These are phyloP conservation scores for Erysimum cheiri DNA, from an alignment of 441 rosid species.

Conservation along the genomic window DNA sequence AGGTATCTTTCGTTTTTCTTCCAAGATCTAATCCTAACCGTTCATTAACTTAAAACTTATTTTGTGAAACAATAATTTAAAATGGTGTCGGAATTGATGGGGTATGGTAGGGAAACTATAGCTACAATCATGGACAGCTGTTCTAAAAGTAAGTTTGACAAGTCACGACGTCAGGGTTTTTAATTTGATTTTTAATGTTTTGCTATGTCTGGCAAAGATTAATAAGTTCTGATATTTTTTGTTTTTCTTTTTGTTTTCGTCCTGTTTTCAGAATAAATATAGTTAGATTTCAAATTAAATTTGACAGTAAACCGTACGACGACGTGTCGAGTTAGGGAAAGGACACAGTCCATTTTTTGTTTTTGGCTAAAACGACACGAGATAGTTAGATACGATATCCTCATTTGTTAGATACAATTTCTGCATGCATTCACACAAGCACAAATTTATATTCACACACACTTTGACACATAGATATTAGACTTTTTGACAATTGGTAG, in stretches of 20 bases:
- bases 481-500: neutral
- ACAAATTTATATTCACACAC: neutral
- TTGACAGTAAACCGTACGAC: constrained; percentile 38
- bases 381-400: constrained; percentile 28
- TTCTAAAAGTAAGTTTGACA: constrained; percentile 47
- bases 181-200: neutral
- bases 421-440: constrained; percentile 33
- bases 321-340: constrained; percentile 48
- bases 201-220: constrained; percentile 32
- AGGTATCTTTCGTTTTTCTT: constrained; percentile 53
- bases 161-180: constrained; percentile 45
- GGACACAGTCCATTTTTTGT: constrained; percentile 28
- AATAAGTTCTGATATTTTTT: constrained; percentile 13
- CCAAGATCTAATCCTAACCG: constrained; percentile 39
- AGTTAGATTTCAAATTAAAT: constrained; percentile 33
- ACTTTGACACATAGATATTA: neutral
- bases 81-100: constrained; percentile 30
- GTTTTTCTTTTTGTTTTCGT: neutral
- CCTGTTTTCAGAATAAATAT: constrained; percentile 25
- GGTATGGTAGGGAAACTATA: constrained; percentile 36
- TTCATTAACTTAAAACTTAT: constrained; percentile 2
- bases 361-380: constrained; percentile 40
- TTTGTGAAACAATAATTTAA: neutral
- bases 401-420: constrained; percentile 26
- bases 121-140: constrained; percentile 49